Base-by-base conservation (phyloP, 192 early-diverging fungal genomes). In the Backusella circina region DNA sequence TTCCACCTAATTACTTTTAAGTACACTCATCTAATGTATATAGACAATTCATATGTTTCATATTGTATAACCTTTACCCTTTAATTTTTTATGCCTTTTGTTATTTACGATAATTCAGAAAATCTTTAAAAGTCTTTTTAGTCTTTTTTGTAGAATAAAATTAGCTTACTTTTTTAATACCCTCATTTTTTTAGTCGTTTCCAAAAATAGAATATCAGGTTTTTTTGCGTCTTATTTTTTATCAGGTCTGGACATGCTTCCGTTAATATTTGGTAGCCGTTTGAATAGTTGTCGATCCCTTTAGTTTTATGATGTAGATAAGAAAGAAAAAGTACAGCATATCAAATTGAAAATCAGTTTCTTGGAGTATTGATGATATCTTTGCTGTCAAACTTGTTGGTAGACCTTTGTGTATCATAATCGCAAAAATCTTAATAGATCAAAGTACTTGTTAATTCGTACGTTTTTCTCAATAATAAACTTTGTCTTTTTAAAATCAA, bases 121-220 rank as follows among this genome's bases (percentile, higher is more conserved):
- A 57, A 57, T n/a, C 51, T 54, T 54, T 9, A 54, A 54, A 54
- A 54, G 51, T 26, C 51, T 23, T 54, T 54, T 54, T 54, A 23
- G 23, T 26, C 23, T 26, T 28, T 57, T 26, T 57, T 57, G 54
- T 61, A 61, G 54, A 57, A 57, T 57, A 57, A 57, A 57, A 57
- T 57, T 57, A 57, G 54, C 54, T 28, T 61, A 61, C 23, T 61
- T 61, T 61, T 61, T 61, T 61, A 57, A 57, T 57, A 57, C 54
- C 9, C 23, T 57, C 51, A 57, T 57, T 47, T n/a, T 41, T 57
- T 57, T 26, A 57, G 54, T 26, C 10, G 23, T 26, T 57, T 57
- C 54, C 54, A 57, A 57, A 57, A 28, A 57, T 57, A 23, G 54
- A 57, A 57, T 26, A 57, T 57, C 54, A 26, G 13, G 23, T 61